These are phyloP conservation scores for Panicum virgatum DNA, from an alignment of 202 grass and related monocot species.

Conservation along the genomic window DNA sequence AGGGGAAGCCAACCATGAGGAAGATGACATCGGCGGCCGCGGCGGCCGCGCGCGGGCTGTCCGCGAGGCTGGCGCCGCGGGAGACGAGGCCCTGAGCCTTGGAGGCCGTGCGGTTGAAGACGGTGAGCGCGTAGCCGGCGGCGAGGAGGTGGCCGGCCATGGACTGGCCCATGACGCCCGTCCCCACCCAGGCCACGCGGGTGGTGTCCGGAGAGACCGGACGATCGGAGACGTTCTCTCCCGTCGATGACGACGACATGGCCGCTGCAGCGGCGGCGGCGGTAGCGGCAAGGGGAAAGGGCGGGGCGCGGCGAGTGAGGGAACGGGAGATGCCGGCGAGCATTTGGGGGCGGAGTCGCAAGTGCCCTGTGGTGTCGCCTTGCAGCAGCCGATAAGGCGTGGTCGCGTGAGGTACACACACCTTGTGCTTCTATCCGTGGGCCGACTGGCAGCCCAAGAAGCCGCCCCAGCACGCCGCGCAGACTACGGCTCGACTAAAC, in stretches of 20 bases:
- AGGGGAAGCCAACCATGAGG: constrained; percentile 93
- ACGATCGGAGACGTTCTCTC: constrained; percentile 7
- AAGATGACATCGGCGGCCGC: constrained; percentile 73
- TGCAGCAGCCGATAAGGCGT: constrained; percentile 14
- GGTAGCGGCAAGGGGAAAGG: constrained; percentile 6
- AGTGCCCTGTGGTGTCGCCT: constrained; percentile 14
- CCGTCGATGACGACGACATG: constrained; percentile 57
- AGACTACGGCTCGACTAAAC: not conserved
- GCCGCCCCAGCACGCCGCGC: too few species aligned
- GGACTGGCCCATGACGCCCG: constrained; percentile 89
- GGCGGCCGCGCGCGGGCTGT: constrained; percentile 55
- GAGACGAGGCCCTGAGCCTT: constrained; percentile 71
- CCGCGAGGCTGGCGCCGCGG: constrained; percentile 50
- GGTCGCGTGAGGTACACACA: not conserved
- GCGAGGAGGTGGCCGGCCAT: constrained; percentile 89
- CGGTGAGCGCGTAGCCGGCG: constrained; percentile 80
- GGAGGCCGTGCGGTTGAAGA: constrained; percentile 76
- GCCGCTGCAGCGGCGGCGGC: constrained; percentile 6
- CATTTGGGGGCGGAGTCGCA: constrained; percentile 39
- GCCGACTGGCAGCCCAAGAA: constrained; percentile 10
- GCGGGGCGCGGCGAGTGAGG: constrained; percentile 32
- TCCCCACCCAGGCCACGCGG: constrained; percentile 91
- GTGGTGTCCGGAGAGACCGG: constrained; percentile 57
- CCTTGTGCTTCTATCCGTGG: not conserved
- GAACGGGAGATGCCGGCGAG: constrained; percentile 38